Evolutionary conservation across 78 protist species (phyloP), one percentile per base, ranked within the genome.

Genomic region (Isochrysis galbana): DNA sequence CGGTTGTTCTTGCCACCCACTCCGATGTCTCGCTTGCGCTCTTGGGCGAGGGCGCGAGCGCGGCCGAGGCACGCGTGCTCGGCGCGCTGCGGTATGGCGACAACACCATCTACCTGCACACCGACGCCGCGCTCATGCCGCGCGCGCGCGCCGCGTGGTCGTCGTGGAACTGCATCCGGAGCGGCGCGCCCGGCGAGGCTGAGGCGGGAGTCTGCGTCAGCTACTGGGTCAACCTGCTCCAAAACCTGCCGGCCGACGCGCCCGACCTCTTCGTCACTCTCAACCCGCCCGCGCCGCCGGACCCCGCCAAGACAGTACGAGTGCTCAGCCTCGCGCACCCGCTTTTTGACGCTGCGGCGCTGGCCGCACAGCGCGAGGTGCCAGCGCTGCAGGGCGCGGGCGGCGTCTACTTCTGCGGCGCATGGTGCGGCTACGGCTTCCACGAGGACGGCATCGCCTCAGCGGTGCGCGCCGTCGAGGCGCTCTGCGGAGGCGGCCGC

Each of bases 361-460:
- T 38, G 54, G 54, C 26, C 38, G 46, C 91, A 48, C 91, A 45
- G 39, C 87, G 21, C 0, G 23, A 14, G 67, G n/a, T 90, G 72
- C 67, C 4, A 22, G 89, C 1, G 26, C 25, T 48, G 77, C 78
- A 90, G 48, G 91, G 74, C 74, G 36, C 25, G 48, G 45, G 25
- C 48, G 42, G 72, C 47, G 67, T 46, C 11, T 90, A 19, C 69
- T 38, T 78, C 10, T 5, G 48, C 45, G 93, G 93, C 38, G 93
- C 93, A n/a, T 90, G 93, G 93, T 44, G 72, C 41, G 74, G 70
- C 42, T 48, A 77, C 77, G 93, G 93, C 29, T 90, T 90, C 93
- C 93, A 90, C 88, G 93, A 90, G 74, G 93, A 90, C 74, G 93
- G 93, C 39, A 77, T 90, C 54, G 39, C 42, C 54, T 41, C 93